Evolutionary conservation across 2,329 filamentous ascomycete genomes (phyloP), one percentile per base, ranked within the genome.

Genomic region (Talaromyces marneffei): DNA sequence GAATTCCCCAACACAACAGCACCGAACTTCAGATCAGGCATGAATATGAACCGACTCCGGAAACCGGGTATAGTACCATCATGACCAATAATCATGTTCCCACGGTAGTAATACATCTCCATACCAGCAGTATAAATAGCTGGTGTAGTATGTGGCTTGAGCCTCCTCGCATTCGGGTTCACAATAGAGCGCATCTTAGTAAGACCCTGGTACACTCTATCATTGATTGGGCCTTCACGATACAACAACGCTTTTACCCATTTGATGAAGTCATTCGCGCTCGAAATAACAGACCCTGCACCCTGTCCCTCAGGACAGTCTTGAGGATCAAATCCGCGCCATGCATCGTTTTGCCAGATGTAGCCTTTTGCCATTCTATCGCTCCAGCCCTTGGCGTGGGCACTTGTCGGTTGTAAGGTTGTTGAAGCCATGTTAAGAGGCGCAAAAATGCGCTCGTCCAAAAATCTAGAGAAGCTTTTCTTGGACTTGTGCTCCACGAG

Each of bases 401-500:
- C 68, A 71, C 65, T 62, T 70, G 64, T 79, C 80, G 55, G 77
- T 74, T 2, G 69, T 40, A 54, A 25, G 35, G 25, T 31, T 4
- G 58, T 60, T 39, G 58, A 60, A 10, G 10, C 10, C 58, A 60
- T 60, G 39, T 54, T 27, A 2, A 60, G 58, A 18, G 58, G 58
- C 18, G 27, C 9, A 18, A 60, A 55, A 12, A 60, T n/a, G n/a
- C 58, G 58, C 37, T 60, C n/a, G n/a, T 60, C 48, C 14, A 60
- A 48, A 39, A 80, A 78, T 4, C 74, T 67, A 0, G 74, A 74
- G 2, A 83, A 70, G 31, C 69, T 67, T 10, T 64, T 64, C 0
- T 74, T 75, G 0, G 74, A 77, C 2, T 80, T 60, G 0, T 67
- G 75, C 64, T 83, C 78, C n/a, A 83, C 67, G 0, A 83, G 73